These are phyloP conservation scores for Gnetum montanum DNA, from an alignment of 75 land plant species.

Conservation along the genomic window DNA sequence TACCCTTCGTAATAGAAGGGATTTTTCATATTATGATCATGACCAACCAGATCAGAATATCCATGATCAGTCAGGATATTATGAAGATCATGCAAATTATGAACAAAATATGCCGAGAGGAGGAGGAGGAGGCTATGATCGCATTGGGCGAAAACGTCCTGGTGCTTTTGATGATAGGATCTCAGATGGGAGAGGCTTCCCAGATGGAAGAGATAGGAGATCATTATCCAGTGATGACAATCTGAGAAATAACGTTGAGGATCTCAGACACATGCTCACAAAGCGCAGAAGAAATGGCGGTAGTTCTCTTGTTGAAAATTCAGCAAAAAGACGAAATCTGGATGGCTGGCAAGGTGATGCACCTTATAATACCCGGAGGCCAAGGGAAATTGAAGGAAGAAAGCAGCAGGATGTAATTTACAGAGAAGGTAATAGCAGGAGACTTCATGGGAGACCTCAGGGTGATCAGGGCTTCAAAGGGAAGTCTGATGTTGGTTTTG, in stretches of 20 bases:
- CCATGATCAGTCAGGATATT: constrained; percentile 8
- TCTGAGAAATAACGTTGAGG: background rate
- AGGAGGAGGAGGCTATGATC: no score
- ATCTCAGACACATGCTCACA: constrained; percentile 2
- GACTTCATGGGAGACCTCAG: background rate
- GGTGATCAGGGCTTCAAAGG: no score
- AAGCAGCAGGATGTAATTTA: no score
- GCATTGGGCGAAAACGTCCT: no score
- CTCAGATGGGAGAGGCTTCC: background rate
- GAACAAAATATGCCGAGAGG: no score
- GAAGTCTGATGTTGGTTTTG: no score
- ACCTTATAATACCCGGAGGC: background rate
- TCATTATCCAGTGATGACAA: no score
- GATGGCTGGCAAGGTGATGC: background rate
- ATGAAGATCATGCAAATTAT: constrained; percentile 1
- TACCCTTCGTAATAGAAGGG: no score
- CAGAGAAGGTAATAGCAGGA: background rate
- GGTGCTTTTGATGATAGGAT: background rate
- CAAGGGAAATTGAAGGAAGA: background rate
- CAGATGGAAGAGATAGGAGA: background rate
- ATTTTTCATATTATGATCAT: constrained; percentile 14
- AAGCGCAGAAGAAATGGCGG: constrained; percentile 4
- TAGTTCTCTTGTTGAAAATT: background rate
- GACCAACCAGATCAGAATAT: no score
- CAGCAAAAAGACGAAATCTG: background rate